Evolutionary conservation across 179 eudicot species (phyloP).

Genomic region (Nepenthes alata): DNA sequence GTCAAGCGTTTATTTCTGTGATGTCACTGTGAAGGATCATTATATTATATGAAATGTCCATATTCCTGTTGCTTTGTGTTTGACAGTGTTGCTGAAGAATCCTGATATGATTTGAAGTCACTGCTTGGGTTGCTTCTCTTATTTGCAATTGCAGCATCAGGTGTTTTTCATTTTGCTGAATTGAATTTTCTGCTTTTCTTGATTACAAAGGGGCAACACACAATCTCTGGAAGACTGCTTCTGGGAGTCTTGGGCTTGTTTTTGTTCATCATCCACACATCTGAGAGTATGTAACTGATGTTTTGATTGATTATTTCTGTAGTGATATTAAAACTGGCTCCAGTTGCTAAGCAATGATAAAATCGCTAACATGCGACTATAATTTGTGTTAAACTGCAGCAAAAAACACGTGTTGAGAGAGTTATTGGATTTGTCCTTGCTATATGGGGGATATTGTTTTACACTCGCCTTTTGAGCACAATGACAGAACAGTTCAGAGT

Average conservation of each 20-base stretch:
- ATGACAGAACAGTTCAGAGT: slow-evolving; percentile 99
- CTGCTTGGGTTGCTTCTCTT: background rate
- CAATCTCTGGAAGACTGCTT: slow-evolving; percentile 85
- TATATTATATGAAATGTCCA: too few species aligned
- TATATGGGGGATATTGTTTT: slow-evolving; percentile 91
- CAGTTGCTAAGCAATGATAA: background rate
- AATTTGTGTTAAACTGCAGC: slow-evolving; percentile 38
- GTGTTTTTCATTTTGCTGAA: background rate
- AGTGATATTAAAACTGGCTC: background rate
- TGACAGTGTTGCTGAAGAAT: too few species aligned
- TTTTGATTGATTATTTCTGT: background rate
- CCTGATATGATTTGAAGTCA: too few species aligned
- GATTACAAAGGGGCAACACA: slow-evolving; percentile 40
- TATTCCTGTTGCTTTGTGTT: too few species aligned
- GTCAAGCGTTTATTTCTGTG: too few species aligned
- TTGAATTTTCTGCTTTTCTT: slow-evolving; percentile 1
- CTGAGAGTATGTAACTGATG: slow-evolving; percentile 41
- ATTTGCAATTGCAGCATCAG: background rate
- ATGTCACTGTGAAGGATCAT: too few species aligned
- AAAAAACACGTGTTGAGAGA: slow-evolving; percentile 74
- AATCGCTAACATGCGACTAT: background rate
- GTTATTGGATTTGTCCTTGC: slow-evolving; percentile 91
- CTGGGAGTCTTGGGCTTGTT: slow-evolving; percentile 99
- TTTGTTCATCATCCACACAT: slow-evolving; percentile 79
- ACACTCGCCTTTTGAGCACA: slow-evolving; percentile 89